Evolutionary conservation across 495 filamentous ascomycete genomes (phyloP).

Genomic region (Tuber microsphaerosporum): DNA sequence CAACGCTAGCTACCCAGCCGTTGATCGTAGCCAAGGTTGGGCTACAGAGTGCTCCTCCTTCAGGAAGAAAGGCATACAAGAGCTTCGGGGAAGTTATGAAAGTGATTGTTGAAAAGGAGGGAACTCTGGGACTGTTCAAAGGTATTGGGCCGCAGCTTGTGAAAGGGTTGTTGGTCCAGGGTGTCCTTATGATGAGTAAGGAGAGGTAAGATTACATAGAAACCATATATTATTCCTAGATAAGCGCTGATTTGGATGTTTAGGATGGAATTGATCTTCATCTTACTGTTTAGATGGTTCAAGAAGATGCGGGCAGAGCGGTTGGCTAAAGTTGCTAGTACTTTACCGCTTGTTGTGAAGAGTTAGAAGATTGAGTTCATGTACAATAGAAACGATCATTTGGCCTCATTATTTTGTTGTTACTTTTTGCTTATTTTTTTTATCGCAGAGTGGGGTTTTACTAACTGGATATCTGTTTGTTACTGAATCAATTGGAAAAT

Average conservation of each 20-base stretch:
- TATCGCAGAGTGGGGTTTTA: not conserved
- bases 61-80: constrained; percentile 87
- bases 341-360: constrained; percentile 42
- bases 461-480: not conserved
- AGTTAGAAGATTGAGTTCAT: constrained; percentile 4
- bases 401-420: not conserved
- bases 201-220: constrained; percentile 60
- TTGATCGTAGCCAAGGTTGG: constrained; percentile 98
- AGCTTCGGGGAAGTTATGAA: constrained; percentile 90
- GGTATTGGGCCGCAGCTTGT: constrained; percentile 89
- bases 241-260: constrained; percentile 3
- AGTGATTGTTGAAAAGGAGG: constrained; percentile 85
- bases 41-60: constrained; percentile 83
- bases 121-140: constrained; percentile 77
- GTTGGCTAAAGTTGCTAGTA: constrained; percentile 53
- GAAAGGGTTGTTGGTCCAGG: constrained; percentile 91
- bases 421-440: not conserved
- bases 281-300: constrained; percentile 77
- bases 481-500: not conserved
- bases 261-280: constrained; percentile 79
- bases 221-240: not conserved
- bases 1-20: constrained; percentile 88
- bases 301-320: constrained; percentile 62
- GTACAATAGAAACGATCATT: not conserved
- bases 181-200: constrained; percentile 98